Evolutionary conservation across 2,329 filamentous ascomycete species (phyloP).

Genomic region (Verticillium klebahnii): DNA sequence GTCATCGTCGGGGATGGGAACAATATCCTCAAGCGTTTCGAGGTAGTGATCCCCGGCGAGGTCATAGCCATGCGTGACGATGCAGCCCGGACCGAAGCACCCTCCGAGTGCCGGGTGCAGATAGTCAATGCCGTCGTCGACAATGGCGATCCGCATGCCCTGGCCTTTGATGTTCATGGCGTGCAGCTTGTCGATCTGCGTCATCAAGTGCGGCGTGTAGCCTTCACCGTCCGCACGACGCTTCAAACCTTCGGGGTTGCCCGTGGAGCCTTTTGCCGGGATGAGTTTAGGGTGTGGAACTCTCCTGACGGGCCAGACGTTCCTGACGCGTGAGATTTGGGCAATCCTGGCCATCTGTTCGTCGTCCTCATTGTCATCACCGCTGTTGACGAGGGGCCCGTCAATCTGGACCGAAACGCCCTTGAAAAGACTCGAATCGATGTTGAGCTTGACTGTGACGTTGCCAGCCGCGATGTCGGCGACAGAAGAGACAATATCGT

Average conservation of each 20-base stretch:
- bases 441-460: neutral
- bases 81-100: conserved; percentile 54
- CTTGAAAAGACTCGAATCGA: conserved; percentile 21
- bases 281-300: conserved; percentile 11
- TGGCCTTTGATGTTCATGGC: conserved; percentile 42
- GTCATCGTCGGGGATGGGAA: conserved; percentile 44
- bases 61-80: conserved; percentile 52
- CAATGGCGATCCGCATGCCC: conserved; percentile 47
- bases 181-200: conserved; percentile 49
- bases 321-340: conserved; percentile 23
- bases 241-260: conserved; percentile 2
- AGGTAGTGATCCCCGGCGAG: conserved; percentile 50
- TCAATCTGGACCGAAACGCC: conserved; percentile 48
- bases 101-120: conserved; percentile 58
- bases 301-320: conserved; percentile 22
- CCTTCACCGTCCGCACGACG: conserved; percentile 3
- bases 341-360: conserved; percentile 13
- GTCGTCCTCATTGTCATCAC: neutral
- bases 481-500: conserved; percentile 9
- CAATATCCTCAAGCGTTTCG: conserved; percentile 31
- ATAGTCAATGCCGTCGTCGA: conserved; percentile 57
- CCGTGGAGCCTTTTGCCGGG: conserved; percentile 8
- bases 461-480: neutral
- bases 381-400: conserved; percentile 19
- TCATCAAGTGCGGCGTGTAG: conserved; percentile 49